Evolutionary conservation across 2,329 filamentous ascomycete species (phyloP).

Genomic region (Exophiala aquamarina): DNA sequence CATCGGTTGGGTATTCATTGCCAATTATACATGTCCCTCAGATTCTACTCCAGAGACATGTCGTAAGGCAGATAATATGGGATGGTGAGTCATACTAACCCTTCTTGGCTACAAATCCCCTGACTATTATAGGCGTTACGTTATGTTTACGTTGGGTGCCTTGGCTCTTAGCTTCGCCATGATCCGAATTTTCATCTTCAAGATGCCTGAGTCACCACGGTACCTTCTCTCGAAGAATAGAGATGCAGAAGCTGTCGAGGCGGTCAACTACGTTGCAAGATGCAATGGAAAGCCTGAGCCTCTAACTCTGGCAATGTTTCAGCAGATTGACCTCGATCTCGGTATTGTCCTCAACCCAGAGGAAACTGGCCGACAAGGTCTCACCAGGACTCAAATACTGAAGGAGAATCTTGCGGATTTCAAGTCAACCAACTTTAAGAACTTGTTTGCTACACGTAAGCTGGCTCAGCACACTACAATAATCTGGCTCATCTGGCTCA

Average conservation of each 20-base stretch:
- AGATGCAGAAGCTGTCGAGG: constrained; percentile 65
- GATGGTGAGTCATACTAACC: constrained; percentile 47
- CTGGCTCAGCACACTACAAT: constrained; percentile 53
- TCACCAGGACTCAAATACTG: constrained; percentile 30
- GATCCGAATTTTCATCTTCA: constrained; percentile 65
- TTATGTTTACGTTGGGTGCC: constrained; percentile 66
- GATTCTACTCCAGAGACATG: constrained; percentile 33
- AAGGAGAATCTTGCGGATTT: constrained; percentile 32
- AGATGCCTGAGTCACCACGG: constrained; percentile 72
- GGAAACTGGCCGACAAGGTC: constrained; percentile 19
- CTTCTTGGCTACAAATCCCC: background rate
- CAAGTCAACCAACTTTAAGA: constrained; percentile 29
- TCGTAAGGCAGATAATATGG: constrained; percentile 58
- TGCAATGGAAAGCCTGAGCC: constrained; percentile 58
- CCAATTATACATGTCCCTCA: constrained; percentile 57
- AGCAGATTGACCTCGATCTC: constrained; percentile 30
- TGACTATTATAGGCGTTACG: constrained; percentile 56
- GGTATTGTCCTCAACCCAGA: constrained; percentile 1
- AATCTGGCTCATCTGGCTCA: constrained; percentile 71
- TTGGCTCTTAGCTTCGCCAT: constrained; percentile 69
- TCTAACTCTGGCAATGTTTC: constrained; percentile 33
- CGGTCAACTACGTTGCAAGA: constrained; percentile 70
- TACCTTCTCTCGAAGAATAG: constrained; percentile 72
- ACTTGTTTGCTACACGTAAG: constrained; percentile 59
- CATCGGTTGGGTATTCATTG: constrained; percentile 69